Percentiles rank a stretch among this genome's conserved stretches.
These are phyloP conservation scores for Calocybe cyanea DNA, from an alignment of 768 basidiomycete genomes.

Conservation along the genomic window DNA sequence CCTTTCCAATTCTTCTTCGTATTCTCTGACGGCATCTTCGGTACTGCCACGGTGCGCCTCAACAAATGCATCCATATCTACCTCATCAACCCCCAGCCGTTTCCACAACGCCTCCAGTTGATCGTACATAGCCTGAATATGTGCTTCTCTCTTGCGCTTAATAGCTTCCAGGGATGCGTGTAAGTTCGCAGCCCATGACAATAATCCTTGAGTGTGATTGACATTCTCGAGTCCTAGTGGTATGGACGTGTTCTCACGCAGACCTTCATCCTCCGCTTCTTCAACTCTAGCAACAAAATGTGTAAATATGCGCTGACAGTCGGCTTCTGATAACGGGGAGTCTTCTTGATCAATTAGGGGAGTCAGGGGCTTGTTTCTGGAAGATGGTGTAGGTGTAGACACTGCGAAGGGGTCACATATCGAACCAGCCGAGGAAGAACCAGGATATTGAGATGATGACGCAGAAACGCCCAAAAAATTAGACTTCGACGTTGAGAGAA, in stretches of 20 bases:
- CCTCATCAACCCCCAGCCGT: conserved; percentile 74
- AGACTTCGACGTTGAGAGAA: conserved; percentile 25
- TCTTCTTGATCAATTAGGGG: conserved; percentile 36
- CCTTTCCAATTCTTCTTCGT: conserved; percentile 85
- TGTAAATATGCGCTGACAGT: conserved; percentile 58
- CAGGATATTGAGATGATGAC: conserved; percentile 26
- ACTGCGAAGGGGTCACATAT: conserved; percentile 46
- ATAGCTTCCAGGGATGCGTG: conserved; percentile 62
- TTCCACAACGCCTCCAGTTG: conserved; percentile 89
- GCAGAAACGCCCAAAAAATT: conserved; percentile 21
- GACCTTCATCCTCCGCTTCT: conserved; percentile 48
- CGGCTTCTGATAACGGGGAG: conserved; percentile 29
- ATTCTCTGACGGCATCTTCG: conserved; percentile 70
- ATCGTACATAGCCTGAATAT: conserved; percentile 93
- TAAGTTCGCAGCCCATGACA: conserved; percentile 64
- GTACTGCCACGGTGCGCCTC: conserved; percentile 83
- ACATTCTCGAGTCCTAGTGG: conserved; percentile 66
- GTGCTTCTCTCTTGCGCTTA: conserved; percentile 70
- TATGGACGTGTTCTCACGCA: conserved; percentile 31
- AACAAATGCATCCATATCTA: conserved; percentile 89
- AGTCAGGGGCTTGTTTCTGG: conserved; percentile 32
- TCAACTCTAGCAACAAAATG: conserved; percentile 63
- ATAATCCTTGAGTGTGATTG: conserved; percentile 72
- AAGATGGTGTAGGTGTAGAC: conserved; percentile 49
- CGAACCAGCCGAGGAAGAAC: conserved; percentile 33